Evolutionary conservation across 1,284 basidiomycete genomes (phyloP).

Genomic region (Taiwanofungus camphoratus): DNA sequence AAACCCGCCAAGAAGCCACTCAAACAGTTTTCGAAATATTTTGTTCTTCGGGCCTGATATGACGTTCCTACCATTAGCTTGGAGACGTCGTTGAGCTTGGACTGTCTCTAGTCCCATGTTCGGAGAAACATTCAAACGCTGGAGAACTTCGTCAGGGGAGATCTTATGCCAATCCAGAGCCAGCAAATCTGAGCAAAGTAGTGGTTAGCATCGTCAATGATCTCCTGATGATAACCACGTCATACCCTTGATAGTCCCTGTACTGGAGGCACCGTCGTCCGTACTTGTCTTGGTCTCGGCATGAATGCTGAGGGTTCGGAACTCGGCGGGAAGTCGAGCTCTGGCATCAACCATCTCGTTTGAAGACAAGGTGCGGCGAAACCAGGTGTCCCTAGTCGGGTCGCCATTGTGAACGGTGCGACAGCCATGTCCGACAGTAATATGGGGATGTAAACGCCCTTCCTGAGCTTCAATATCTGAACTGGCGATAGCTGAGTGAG

Average conservation of each 20-base stretch:
- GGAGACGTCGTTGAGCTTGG: constrained; percentile 39
- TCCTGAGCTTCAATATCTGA: constrained; percentile 12
- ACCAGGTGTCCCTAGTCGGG: background rate
- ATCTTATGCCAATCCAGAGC: constrained; percentile 48
- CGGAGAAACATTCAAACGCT: constrained; percentile 36
- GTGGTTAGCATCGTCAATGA: no score
- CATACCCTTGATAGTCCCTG: constrained; percentile 20
- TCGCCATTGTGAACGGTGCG: background rate
- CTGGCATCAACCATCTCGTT: constrained; percentile 8
- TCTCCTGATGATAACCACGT: no score
- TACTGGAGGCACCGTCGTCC: constrained; percentile 5
- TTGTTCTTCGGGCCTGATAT: constrained; percentile 40
- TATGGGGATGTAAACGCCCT: constrained; percentile 7
- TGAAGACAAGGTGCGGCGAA: constrained; percentile 11
- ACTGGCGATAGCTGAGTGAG: constrained; percentile 1
- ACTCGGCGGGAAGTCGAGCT: constrained; percentile 20
- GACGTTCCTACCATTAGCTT: constrained; percentile 39
- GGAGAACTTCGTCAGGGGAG: constrained; percentile 33
- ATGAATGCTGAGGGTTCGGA: constrained; percentile 22
- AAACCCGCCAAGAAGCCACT: constrained; percentile 47
- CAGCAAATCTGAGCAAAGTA: constrained; percentile 28
- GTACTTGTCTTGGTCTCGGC: constrained; percentile 11
- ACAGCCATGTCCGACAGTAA: constrained; percentile 8
- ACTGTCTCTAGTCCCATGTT: constrained; percentile 36
- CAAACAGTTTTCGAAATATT: constrained; percentile 39